phyloP scores from a whole-genome alignment of 2,329 filamentous ascomycete species.

The Stachybotrys echinatus region DNA sequence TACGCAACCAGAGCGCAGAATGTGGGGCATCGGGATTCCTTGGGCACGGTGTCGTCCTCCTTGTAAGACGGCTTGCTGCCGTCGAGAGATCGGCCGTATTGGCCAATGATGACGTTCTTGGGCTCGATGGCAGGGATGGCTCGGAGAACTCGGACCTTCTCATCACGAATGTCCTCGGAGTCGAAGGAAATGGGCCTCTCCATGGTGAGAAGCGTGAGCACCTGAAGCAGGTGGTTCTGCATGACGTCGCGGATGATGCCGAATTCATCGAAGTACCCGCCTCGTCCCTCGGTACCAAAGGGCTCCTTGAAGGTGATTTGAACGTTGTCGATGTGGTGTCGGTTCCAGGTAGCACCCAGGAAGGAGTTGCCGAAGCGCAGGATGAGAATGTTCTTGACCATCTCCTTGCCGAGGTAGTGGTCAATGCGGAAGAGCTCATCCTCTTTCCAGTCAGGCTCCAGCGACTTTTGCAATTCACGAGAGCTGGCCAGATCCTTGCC shows the following conservation, averaged over 20 bases:
- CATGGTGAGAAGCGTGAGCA: conserved; percentile 94
- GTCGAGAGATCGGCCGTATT: conserved; percentile 94
- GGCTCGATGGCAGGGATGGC: conserved; percentile 93
- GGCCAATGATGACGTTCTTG: conserved; percentile 99
- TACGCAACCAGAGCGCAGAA: conserved; percentile 97
- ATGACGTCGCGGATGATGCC: conserved; percentile 99
- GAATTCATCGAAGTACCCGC: conserved; percentile 99
- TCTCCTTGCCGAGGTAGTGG: conserved; percentile 99
- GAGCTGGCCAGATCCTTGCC: conserved; percentile 95
- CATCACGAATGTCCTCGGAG: conserved; percentile 94
- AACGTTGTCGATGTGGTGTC: conserved; percentile 98
- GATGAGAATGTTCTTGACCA: conserved; percentile 99
- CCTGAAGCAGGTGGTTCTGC: conserved; percentile 98
- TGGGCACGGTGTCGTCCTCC: conserved; percentile 96
- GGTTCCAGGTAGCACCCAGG: conserved; percentile 97
- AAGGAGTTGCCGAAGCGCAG: conserved; percentile 98
- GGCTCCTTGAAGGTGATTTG: conserved; percentile 99
- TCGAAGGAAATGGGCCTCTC: conserved; percentile 98
- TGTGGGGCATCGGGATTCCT: conserved; percentile 94
- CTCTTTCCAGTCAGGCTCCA: conserved; percentile 97
- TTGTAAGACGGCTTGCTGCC: conserved; percentile 97
- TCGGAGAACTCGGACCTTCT: conserved; percentile 94
- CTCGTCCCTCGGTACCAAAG: conserved; percentile 95
- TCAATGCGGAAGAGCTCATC: conserved; percentile 99
- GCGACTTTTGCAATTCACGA: conserved; percentile 86